Conservation (phyloP, 106 monocot species). For the Cymbidium sinense region DNA sequence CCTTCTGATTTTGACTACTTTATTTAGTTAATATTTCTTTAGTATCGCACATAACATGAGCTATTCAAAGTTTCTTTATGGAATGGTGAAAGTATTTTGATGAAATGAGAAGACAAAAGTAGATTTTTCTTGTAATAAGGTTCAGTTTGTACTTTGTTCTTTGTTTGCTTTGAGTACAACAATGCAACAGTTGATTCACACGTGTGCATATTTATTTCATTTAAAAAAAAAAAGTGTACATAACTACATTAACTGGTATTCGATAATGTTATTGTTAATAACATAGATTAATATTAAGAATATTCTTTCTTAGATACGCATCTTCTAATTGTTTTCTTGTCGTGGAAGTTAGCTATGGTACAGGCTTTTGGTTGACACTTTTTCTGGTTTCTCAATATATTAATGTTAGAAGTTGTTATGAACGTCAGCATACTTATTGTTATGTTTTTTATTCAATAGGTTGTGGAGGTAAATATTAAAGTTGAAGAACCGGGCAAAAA, state of each 20-base stretch:
- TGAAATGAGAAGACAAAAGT: not conserved
- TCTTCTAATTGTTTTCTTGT: not conserved
- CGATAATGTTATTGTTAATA: not conserved
- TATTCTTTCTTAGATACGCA: not conserved
- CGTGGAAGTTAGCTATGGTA: not conserved
- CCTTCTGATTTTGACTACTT: not conserved
- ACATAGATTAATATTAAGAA: not conserved
- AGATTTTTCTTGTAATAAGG: not conserved
- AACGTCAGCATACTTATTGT: not conserved
- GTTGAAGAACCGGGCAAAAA: conserved; percentile 69
- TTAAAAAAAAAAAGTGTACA: not conserved
- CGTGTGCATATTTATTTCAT: not conserved
- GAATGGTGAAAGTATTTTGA: not conserved
- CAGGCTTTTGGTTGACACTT: not conserved
- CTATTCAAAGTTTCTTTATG: not conserved
- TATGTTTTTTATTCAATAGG: conserved; percentile 28
- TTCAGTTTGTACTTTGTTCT: not conserved
- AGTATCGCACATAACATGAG: not conserved
- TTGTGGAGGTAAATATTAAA: conserved; percentile 85
- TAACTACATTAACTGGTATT: not conserved
- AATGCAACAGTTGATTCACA: not conserved
- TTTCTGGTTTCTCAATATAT: not conserved
- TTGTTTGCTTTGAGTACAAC: not conserved
- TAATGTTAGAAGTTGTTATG: not conserved
- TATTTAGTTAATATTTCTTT: too few species aligned